phyloP scores from a whole-genome alignment of 2,329 filamentous ascomycete genomes.

The Aspergillus neotritici region DNA sequence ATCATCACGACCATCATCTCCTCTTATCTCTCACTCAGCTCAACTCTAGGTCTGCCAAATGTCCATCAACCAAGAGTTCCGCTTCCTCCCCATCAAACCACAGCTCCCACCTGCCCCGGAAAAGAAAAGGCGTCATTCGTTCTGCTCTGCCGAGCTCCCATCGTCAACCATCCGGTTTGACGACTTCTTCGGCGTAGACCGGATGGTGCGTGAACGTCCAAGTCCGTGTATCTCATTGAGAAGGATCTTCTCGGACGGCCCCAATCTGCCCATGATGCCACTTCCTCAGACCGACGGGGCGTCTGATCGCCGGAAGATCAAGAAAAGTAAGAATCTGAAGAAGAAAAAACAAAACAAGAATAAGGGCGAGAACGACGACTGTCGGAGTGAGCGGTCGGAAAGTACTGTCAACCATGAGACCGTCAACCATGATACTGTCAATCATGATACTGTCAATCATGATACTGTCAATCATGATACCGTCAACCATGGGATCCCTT shows the following conservation, averaged over 20 bases:
- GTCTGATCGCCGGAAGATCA: slow-evolving; percentile 2
- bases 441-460: background rate
- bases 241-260: background rate
- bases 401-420: background rate
- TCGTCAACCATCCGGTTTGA: slow-evolving; percentile 5
- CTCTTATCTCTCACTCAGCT: too few relatives aligned
- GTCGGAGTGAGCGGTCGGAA: background rate
- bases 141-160: slow-evolving; percentile 15
- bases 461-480: background rate
- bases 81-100: too few relatives aligned
- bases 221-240: background rate
- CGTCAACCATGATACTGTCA: background rate
- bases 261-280: slow-evolving; percentile 1
- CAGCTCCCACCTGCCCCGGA: background rate
- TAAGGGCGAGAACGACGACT: background rate
- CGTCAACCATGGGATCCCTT: background rate
- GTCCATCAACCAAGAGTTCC: background rate
- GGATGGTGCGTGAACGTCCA: too few relatives aligned
- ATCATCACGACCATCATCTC: too few relatives aligned
- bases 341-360: slow-evolving; percentile 5
- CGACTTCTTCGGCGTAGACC: slow-evolving; percentile 7
- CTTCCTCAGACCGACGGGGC: slow-evolving; percentile 9
- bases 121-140: slow-evolving; percentile 9
- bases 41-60: background rate
- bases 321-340: slow-evolving; percentile 10